A percentile compares a stretch with the other conserved stretches of the same genome.
Conservation (phyloP, 345 rosid genomes). For the Brassica nigra region DNA sequence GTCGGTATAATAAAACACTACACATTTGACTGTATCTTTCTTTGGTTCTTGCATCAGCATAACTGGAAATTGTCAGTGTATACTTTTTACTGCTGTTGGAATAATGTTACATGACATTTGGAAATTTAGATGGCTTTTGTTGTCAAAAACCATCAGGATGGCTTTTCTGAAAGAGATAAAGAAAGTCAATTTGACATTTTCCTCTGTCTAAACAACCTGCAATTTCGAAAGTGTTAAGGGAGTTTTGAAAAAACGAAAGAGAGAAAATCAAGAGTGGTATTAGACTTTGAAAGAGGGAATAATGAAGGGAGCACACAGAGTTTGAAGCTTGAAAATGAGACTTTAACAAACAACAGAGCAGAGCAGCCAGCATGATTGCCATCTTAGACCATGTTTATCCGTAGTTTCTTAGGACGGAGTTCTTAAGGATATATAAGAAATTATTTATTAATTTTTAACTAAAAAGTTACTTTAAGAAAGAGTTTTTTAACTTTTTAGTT, state of each 20-base stretch:
- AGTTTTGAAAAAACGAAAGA: background rate
- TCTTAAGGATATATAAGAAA: too few species aligned
- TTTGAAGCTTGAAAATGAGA: conserved; percentile 32
- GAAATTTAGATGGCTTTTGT: background rate
- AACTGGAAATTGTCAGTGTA: too few species aligned
- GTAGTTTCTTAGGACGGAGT: too few species aligned
- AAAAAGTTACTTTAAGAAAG: too few species aligned
- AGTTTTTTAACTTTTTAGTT: too few species aligned
- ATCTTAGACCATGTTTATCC: background rate
- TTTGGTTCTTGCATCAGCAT: too few species aligned
- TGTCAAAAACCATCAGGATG: background rate
- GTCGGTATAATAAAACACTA: too few species aligned
- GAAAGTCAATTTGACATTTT: conserved; percentile 4
- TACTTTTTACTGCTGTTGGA: too few species aligned
- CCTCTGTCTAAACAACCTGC: background rate
- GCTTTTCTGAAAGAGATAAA: background rate
- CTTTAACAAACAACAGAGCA: conserved; percentile 21
- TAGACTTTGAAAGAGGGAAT: background rate
- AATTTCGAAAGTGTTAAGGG: background rate
- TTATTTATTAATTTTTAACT: too few species aligned
- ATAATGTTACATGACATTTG: background rate
- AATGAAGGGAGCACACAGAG: conserved; percentile 34
- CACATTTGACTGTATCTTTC: too few species aligned
- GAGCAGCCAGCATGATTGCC: conserved; percentile 25
- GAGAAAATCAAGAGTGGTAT: conserved; percentile 13